These are phyloP conservation scores for Lizonia empirigonia DNA, from an alignment of 2,329 filamentous ascomycete genomes.

Conservation along the genomic window DNA sequence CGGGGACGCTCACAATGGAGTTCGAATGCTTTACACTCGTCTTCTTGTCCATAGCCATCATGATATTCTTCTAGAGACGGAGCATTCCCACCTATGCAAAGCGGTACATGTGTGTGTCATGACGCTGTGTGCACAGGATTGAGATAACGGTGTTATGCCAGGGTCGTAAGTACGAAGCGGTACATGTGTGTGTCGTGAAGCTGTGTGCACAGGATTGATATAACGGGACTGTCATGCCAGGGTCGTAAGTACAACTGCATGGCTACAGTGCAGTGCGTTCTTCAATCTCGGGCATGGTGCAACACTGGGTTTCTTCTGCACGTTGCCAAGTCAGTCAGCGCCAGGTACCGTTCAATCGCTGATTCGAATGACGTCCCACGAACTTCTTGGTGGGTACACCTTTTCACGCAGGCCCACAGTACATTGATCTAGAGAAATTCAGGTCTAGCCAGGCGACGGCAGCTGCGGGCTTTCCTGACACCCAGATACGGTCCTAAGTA, in stretches of 20 bases:
- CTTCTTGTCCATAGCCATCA: conserved; percentile 31
- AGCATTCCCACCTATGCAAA: neutral
- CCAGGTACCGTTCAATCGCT: conserved; percentile 1
- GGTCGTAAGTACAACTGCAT: neutral
- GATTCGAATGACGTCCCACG: conserved; percentile 8
- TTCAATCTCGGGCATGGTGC: neutral
- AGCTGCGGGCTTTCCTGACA: conserved; percentile 11
- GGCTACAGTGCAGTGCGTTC: neutral
- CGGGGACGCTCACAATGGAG: conserved; percentile 44
- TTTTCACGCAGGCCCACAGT: conserved; percentile 9
- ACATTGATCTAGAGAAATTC: conserved; percentile 10
- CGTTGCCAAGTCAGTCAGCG: neutral
- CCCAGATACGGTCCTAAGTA: too few species aligned
- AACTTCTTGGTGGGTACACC: conserved; percentile 7
- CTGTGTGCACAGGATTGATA: too few species aligned
- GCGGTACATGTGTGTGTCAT: too few species aligned
- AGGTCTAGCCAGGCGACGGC: conserved; percentile 14
- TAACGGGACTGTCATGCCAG: too few species aligned
- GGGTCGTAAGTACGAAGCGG: too few species aligned
- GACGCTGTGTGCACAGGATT: too few species aligned
- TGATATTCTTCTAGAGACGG: conserved; percentile 7
- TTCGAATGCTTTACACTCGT: conserved; percentile 32
- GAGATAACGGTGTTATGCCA: too few species aligned
- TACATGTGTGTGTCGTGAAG: too few species aligned
- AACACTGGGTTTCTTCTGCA: neutral